phyloP scores from a whole-genome alignment of 768 basidiomycete species.

The Amanita pallidorosea region DNA sequence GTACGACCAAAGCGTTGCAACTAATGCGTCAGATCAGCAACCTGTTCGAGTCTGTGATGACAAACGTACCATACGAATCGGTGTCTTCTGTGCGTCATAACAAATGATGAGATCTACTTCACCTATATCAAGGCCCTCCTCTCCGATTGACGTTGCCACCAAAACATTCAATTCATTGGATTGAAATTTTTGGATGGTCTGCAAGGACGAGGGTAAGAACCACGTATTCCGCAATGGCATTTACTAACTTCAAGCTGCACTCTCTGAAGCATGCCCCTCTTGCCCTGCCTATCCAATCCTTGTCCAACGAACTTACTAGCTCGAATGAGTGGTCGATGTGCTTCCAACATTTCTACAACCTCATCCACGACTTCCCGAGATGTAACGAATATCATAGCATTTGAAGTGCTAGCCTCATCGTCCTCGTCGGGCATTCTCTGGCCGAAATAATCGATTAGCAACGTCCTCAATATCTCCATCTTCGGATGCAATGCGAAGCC shows the following conservation, averaged over 20 bases:
- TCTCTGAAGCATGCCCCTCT: slow-evolving; percentile 82
- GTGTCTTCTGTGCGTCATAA: slow-evolving; percentile 93
- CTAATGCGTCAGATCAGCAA: slow-evolving; percentile 28
- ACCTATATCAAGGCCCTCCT: slow-evolving; percentile 97
- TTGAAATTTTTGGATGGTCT: slow-evolving; percentile 88
- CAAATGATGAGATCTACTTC: slow-evolving; percentile 94
- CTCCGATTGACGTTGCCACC: slow-evolving; percentile 94
- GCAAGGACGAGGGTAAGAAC: slow-evolving; percentile 6
- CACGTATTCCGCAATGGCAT: neutral
- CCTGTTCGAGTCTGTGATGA: neutral
- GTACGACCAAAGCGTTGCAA: slow-evolving; percentile 94
- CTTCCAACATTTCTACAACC: slow-evolving; percentile 71
- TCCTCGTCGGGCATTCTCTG: slow-evolving; percentile 32
- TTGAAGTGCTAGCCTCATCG: slow-evolving; percentile 33
- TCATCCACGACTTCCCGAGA: slow-evolving; percentile 87
- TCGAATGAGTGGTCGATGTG: slow-evolving; percentile 67
- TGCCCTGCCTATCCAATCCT: slow-evolving; percentile 73
- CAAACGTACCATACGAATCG: slow-evolving; percentile 81
- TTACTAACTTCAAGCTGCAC: slow-evolving; percentile 74
- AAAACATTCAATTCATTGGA: slow-evolving; percentile 81
- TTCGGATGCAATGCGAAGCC: slow-evolving; percentile 79
- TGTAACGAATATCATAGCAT: slow-evolving; percentile 93
- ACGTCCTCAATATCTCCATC: slow-evolving; percentile 69
- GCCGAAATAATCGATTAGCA: slow-evolving; percentile 76
- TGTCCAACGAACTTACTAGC: slow-evolving; percentile 89